Conservation (phyloP, 805 yeast genomes). For the Wickerhamiella shivajii region DNA sequence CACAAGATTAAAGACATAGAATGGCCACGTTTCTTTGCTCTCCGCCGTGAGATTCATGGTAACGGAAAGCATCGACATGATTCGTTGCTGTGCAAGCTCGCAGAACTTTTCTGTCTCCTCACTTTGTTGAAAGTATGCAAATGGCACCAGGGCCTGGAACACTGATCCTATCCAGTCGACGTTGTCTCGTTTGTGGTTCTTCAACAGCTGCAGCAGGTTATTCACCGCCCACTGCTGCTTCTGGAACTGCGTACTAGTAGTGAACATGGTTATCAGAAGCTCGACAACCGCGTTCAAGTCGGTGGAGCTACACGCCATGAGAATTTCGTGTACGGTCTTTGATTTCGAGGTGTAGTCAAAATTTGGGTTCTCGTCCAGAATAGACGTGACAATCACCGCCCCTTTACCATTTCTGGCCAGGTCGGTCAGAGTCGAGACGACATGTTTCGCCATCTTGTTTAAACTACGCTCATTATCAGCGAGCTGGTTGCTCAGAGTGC, state of each 20-base stretch:
- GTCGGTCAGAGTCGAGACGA: slow-evolving; percentile 31
- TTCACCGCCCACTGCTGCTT: slow-evolving; percentile 45
- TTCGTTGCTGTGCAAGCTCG: slow-evolving; percentile 27
- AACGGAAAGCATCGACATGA: slow-evolving; percentile 54
- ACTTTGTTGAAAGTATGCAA: slow-evolving; percentile 29
- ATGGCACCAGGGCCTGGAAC: slow-evolving; percentile 28
- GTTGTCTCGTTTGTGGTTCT: slow-evolving; percentile 15
- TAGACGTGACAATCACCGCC: slow-evolving; percentile 17
- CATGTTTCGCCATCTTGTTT: slow-evolving; percentile 47
- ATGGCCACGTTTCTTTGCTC: slow-evolving; percentile 42
- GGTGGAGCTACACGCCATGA: slow-evolving; percentile 17
- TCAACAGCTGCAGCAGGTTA: slow-evolving; percentile 34
- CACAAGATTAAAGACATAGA: slow-evolving; percentile 16
- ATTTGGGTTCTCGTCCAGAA: slow-evolving; percentile 27
- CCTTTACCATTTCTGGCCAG: slow-evolving; percentile 27
- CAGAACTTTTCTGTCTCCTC: slow-evolving; percentile 3
- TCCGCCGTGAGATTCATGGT: slow-evolving; percentile 32
- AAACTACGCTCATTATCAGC: slow-evolving; percentile 50
- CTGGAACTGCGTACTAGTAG: slow-evolving; percentile 11
- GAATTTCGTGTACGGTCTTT: slow-evolving; percentile 40
- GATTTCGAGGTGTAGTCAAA: slow-evolving; percentile 69
- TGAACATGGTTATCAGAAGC: slow-evolving; percentile 13
- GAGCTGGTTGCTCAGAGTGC: slow-evolving; percentile 64
- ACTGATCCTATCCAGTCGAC: slow-evolving; percentile 25
- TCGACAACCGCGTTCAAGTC: slow-evolving; percentile 16